Evolutionary conservation across 2,329 filamentous ascomycete species (phyloP).

Genomic region (Penicillium corylophilum): DNA sequence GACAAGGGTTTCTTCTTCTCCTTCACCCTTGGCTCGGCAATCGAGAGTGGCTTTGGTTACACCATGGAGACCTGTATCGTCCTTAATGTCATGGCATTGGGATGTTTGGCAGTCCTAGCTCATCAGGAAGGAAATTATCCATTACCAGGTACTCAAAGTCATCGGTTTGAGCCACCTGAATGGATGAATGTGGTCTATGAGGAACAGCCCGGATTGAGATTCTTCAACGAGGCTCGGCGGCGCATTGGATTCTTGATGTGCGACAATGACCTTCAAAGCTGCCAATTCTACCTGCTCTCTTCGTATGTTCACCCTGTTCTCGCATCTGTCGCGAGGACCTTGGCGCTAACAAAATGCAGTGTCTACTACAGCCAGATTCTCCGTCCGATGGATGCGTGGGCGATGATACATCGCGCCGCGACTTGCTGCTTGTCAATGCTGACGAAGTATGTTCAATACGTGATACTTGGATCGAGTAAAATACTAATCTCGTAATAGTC

Average conservation of each 20-base stretch:
- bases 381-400: constrained; percentile 55
- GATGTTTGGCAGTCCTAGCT: constrained; percentile 51
- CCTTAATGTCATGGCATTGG: constrained; percentile 52
- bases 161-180: constrained; percentile 37
- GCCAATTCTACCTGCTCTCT: constrained; percentile 54
- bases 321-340: not conserved
- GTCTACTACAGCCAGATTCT: constrained; percentile 54
- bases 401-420: constrained; percentile 53
- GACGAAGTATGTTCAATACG: constrained; percentile 38
- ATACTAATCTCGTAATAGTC: constrained; percentile 25
- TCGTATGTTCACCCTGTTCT: constrained; percentile 30
- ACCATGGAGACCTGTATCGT: constrained; percentile 55
- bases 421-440: constrained; percentile 51
- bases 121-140: constrained; percentile 52
- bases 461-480: constrained; percentile 1
- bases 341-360: constrained; percentile 19
- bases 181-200: constrained; percentile 40
- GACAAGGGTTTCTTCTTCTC: constrained; percentile 54
- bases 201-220: constrained; percentile 49
- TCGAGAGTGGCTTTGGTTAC: constrained; percentile 52
- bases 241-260: constrained; percentile 54
- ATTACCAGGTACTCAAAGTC: constrained; percentile 38
- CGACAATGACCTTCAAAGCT: constrained; percentile 51
- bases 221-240: constrained; percentile 56
- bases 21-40: constrained; percentile 49